Evolutionary conservation across 495 filamentous ascomycete genomes (phyloP).

Genomic region (Filosporella fistucella): DNA sequence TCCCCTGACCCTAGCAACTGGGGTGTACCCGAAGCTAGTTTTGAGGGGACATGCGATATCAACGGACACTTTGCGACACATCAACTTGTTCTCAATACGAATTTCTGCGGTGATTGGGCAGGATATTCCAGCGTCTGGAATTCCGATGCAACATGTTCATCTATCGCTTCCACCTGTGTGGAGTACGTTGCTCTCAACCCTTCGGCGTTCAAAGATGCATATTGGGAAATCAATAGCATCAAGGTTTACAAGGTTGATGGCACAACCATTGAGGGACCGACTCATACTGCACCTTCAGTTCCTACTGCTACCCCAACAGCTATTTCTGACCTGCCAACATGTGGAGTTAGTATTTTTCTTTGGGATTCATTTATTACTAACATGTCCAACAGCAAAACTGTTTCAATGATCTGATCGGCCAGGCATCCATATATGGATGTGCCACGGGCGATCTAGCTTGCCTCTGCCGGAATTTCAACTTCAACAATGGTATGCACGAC

Average conservation of each 20-base stretch:
- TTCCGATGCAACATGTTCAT: neutral
- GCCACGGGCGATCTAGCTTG: slow-evolving; percentile 48
- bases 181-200: slow-evolving; percentile 58
- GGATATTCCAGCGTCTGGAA: slow-evolving; percentile 54
- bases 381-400: slow-evolving; percentile 58
- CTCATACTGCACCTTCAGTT: too few species aligned
- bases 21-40: slow-evolving; percentile 55
- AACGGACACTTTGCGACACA: slow-evolving; percentile 61
- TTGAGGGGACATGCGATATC: slow-evolving; percentile 54
- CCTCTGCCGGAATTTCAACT: slow-evolving; percentile 63
- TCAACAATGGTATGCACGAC: slow-evolving; percentile 69
- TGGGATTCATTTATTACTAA: too few species aligned
- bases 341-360: too few species aligned
- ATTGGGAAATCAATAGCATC: slow-evolving; percentile 67
- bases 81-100: slow-evolving; percentile 72
- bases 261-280: too few species aligned
- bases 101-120: slow-evolving; percentile 73
- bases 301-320: too few species aligned
- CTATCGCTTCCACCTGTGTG: slow-evolving; percentile 40
- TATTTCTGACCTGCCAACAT: too few species aligned
- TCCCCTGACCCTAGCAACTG: slow-evolving; percentile 43
- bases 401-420: slow-evolving; percentile 61
- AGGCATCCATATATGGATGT: slow-evolving; percentile 58
- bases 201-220: slow-evolving; percentile 45
- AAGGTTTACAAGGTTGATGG: slow-evolving; percentile 49